Conservation (phyloP, 139 green algal species). For the Limnomonas spitsbergensis region DNA sequence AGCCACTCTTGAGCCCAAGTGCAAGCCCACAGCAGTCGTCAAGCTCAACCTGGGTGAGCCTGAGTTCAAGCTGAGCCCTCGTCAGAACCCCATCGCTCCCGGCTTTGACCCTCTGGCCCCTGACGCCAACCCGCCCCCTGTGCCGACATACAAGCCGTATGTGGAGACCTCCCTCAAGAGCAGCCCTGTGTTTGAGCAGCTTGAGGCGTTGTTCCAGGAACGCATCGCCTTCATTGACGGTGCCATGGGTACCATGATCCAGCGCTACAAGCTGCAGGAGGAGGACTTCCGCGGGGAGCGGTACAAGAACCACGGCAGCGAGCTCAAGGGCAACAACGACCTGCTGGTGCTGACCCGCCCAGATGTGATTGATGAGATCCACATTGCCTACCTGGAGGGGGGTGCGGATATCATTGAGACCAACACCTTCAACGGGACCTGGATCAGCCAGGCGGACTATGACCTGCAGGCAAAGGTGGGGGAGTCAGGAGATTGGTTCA, state of each 20-base stretch:
- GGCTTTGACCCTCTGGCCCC: slow-evolving; percentile 46
- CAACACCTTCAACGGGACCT: slow-evolving; percentile 97
- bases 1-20: slow-evolving; percentile 34
- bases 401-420: slow-evolving; percentile 98
- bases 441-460: slow-evolving; percentile 92
- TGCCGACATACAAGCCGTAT: slow-evolving; percentile 51
- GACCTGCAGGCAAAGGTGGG: slow-evolving; percentile 70
- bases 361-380: slow-evolving; percentile 92
- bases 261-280: slow-evolving; percentile 85
- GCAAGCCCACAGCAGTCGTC: slow-evolving; percentile 27
- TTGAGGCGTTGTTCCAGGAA: slow-evolving; percentile 78
- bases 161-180: background rate
- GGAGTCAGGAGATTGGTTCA: too few relatives aligned
- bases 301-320: slow-evolving; percentile 70
- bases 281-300: slow-evolving; percentile 84
- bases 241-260: slow-evolving; percentile 93
- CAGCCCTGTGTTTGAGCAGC: slow-evolving; percentile 28
- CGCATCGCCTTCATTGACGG: slow-evolving; percentile 96
- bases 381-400: slow-evolving; percentile 83
- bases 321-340: slow-evolving; percentile 98
- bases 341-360: slow-evolving; percentile 90
- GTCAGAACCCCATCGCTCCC: slow-evolving; percentile 52
- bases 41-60: slow-evolving; percentile 29
- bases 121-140: slow-evolving; percentile 38
- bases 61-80: slow-evolving; percentile 16